Percentiles rank a stretch among this genome's conserved stretches.
Evolutionary conservation across 164 flowering plant genomes (phyloP).

Genomic region (Nymphaea colorata): DNA sequence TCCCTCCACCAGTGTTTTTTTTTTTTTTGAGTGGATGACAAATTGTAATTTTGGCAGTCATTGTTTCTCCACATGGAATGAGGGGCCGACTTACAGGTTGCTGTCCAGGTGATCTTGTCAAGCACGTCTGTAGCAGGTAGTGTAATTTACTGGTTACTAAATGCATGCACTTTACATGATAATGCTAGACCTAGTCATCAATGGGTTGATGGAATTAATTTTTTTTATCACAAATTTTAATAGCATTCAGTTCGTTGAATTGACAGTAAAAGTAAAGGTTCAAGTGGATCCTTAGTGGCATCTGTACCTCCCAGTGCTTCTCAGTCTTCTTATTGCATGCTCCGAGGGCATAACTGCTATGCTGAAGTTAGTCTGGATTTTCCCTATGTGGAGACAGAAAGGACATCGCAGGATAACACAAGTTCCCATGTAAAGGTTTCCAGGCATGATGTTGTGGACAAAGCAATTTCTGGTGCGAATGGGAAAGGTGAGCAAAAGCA

Average conservation of each 20-base stretch:
- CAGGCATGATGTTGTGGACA: slow-evolving; percentile 28
- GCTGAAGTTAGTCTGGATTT: slow-evolving; percentile 78
- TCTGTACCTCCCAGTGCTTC: slow-evolving; percentile 49
- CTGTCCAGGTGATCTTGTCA: slow-evolving; percentile 91
- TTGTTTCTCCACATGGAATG: slow-evolving; percentile 94
- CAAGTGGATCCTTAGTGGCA: slow-evolving; percentile 32
- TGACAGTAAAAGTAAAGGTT: slow-evolving; percentile 41
- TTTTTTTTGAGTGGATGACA: no score
- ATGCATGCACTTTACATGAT: no score
- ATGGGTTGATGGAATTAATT: neutral
- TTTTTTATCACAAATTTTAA: slow-evolving; percentile 1
- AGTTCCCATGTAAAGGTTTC: slow-evolving; percentile 18
- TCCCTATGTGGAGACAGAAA: slow-evolving; percentile 23
- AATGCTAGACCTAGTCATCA: neutral
- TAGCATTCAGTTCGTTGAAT: slow-evolving; percentile 5
- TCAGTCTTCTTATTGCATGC: slow-evolving; percentile 45
- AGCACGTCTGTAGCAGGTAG: slow-evolving; percentile 71
- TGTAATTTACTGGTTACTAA: neutral
- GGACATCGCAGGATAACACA: slow-evolving; percentile 16
- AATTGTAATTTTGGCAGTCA: slow-evolving; percentile 34
- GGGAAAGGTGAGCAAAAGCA: slow-evolving; percentile 27
- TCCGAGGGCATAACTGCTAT: slow-evolving; percentile 65
- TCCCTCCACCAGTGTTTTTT: no score
- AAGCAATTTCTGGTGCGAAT: slow-evolving; percentile 13
- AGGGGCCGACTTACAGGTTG: slow-evolving; percentile 78